phyloP scores from a whole-genome alignment of 306 rosid genomes.

The Cucurbita ficifolia region DNA sequence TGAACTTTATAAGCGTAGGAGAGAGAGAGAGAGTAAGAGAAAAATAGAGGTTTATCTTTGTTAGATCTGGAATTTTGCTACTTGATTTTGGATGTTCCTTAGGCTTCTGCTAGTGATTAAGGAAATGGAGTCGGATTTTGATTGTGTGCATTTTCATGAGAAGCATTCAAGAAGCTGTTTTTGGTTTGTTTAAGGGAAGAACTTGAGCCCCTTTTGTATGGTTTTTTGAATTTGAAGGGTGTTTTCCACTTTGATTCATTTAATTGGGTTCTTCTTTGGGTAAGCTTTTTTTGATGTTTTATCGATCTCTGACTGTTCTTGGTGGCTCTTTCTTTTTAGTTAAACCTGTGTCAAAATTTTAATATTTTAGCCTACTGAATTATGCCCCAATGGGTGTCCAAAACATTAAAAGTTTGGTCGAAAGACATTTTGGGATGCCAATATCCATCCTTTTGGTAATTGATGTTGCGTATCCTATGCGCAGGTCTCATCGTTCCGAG shows the following conservation, averaged over 20 bases:
- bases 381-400: no score
- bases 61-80: not conserved
- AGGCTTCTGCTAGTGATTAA: not conserved
- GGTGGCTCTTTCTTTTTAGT: no score
- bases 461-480: no score
- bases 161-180: not conserved
- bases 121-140: not conserved
- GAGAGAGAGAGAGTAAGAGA: constrained; percentile 1
- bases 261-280: not conserved
- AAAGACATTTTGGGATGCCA: not conserved
- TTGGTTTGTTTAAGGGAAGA: not conserved
- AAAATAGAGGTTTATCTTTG: not conserved
- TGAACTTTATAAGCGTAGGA: not conserved
- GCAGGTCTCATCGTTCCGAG: constrained; percentile 30
- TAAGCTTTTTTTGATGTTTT: not conserved
- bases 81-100: not conserved
- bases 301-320: not conserved
- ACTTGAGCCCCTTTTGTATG: not conserved
- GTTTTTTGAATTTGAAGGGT: not conserved
- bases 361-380: no score
- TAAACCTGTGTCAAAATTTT: no score
- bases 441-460: not conserved
- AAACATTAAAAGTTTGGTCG: no score
- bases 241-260: not conserved
- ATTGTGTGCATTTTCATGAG: not conserved